Conservation (phyloP, 441 rosid species). For the Lepidium campestre region DNA sequence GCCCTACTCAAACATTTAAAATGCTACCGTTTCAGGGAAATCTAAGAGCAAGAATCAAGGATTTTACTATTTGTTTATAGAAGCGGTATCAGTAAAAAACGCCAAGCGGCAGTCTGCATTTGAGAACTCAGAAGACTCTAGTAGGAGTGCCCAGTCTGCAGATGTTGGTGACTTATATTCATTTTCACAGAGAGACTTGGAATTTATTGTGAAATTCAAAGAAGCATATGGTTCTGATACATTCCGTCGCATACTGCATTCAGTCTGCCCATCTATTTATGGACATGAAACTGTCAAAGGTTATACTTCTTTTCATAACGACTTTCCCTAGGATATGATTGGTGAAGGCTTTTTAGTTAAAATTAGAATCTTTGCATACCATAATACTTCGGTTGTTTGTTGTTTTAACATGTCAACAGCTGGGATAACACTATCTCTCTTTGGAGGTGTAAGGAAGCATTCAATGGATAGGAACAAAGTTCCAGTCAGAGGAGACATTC, state of each 20-base stretch:
- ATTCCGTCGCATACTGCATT: conserved; percentile 77
- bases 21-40: conserved; percentile 56
- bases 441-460: conserved; percentile 97
- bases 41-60: conserved; percentile 88
- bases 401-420: conserved; percentile 42
- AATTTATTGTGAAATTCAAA: conserved; percentile 87
- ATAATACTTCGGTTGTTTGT: conserved; percentile 5
- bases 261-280: conserved; percentile 92
- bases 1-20: background rate
- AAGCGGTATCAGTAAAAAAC: conserved; percentile 79
- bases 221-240: conserved; percentile 82
- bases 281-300: conserved; percentile 99
- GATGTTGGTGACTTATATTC: conserved; percentile 71
- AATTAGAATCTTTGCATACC: background rate
- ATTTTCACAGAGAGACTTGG: conserved; percentile 81
- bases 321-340: background rate
- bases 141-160: conserved; percentile 40
- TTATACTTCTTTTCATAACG: conserved; percentile 21
- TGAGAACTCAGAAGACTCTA: conserved; percentile 53
- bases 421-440: conserved; percentile 85
- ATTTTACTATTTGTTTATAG: conserved; percentile 81
- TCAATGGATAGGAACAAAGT: conserved; percentile 86
- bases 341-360: background rate
- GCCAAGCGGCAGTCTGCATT: conserved; percentile 68
- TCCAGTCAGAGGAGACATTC: conserved; percentile 99